These are phyloP conservation scores for Trichosporon asahii DNA, from an alignment of 1,284 basidiomycete genomes.

Conservation along the genomic window DNA sequence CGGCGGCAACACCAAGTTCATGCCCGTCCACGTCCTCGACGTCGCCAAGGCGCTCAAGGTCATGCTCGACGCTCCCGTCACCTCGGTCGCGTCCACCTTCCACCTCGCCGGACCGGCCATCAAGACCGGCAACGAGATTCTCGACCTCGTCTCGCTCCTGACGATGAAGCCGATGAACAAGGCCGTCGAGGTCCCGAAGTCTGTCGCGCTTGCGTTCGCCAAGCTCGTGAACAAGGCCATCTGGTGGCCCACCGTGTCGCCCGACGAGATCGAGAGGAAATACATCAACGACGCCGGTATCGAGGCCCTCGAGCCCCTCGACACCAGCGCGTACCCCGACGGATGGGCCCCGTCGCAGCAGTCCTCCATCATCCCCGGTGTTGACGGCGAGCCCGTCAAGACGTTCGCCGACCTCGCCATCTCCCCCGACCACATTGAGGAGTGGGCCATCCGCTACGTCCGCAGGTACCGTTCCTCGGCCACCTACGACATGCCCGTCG, in stretches of 20 bases:
- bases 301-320: slow-evolving; percentile 62
- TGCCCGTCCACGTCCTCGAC: slow-evolving; percentile 90
- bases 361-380: slow-evolving; percentile 30
- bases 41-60: slow-evolving; percentile 87
- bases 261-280: slow-evolving; percentile 85
- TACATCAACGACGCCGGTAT: slow-evolving; percentile 71
- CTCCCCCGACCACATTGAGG: slow-evolving; percentile 79
- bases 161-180: slow-evolving; percentile 68
- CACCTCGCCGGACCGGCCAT: slow-evolving; percentile 85
- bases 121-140: slow-evolving; percentile 78
- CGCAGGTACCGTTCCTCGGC: slow-evolving; percentile 77
- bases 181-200: slow-evolving; percentile 73
- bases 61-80: slow-evolving; percentile 64
- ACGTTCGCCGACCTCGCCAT: slow-evolving; percentile 57
- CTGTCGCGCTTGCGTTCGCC: slow-evolving; percentile 65
- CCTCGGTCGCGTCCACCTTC: slow-evolving; percentile 63
- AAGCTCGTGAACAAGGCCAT: slow-evolving; percentile 63
- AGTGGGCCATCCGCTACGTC: slow-evolving; percentile 85
- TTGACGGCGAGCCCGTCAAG: slow-evolving; percentile 53
- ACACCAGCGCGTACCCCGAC: slow-evolving; percentile 29
- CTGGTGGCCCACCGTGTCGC: slow-evolving; percentile 92
- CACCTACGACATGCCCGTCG: slow-evolving; percentile 53
- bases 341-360: slow-evolving; percentile 58
- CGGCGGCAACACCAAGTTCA: slow-evolving; percentile 75
- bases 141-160: slow-evolving; percentile 75